Evolutionary conservation across 2,329 filamentous ascomycete genomes (phyloP).

Genomic region (Fusarium virguliforme): DNA sequence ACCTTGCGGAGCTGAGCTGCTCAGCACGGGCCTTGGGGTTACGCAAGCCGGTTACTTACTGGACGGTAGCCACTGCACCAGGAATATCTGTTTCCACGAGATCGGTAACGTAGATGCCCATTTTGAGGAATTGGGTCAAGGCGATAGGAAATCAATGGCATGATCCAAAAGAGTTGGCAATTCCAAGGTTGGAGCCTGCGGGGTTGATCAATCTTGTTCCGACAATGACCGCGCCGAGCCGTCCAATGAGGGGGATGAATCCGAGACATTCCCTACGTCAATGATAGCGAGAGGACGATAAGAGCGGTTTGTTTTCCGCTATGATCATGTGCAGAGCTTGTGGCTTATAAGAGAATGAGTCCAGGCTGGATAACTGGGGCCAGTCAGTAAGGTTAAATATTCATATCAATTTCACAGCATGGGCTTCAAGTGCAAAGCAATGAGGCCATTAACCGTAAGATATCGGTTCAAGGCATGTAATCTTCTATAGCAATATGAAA

Average conservation of each 20-base stretch:
- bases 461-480: neutral
- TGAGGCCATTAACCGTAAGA: neutral
- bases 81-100: slow-evolving; percentile 74
- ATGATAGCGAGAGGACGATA: neutral
- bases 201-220: slow-evolving; percentile 4
- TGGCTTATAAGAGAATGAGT: no score
- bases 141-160: no score
- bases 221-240: neutral
- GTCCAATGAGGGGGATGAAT: neutral
- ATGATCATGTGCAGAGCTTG: neutral
- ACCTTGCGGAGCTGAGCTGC: no score
- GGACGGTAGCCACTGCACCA: slow-evolving; percentile 75
- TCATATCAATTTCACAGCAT: neutral
- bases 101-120: slow-evolving; percentile 69
- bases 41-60: slow-evolving; percentile 54
- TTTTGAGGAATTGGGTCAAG: slow-evolving; percentile 39
- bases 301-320: neutral
- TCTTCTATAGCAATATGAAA: neutral
- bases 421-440: neutral
- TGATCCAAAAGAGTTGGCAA: no score
- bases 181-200: neutral
- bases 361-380: no score
- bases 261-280: neutral
- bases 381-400: no score
- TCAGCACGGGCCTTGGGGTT: no score